Evolutionary conservation across 257 asterid species (phyloP), one percentile per base, ranked within the genome.

Genomic region (Nicotiana tabacum): DNA sequence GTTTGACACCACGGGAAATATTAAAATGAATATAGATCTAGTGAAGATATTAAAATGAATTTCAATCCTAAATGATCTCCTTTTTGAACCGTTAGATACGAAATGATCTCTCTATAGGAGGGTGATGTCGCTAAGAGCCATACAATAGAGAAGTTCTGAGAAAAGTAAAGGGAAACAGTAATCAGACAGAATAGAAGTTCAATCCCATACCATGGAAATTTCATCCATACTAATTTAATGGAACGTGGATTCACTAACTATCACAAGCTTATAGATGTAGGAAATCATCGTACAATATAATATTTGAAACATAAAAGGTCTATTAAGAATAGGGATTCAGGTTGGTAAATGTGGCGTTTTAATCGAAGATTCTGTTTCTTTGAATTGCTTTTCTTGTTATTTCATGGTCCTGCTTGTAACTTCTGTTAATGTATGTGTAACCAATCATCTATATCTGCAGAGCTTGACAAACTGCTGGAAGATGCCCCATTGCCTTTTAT

Each of bases 401-500:
- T 72, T 72, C 21, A 7, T 72, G 24, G 79, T 48, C 39, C 61
- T 46, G 61, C 79, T 72, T 46, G 61, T 48, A 21, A 61, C 79
- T 53, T 53, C 57, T 12, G 18, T 53, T 53, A 12, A 53, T 53
- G 57, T 53, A 53, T 53, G 57, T 53, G 15, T 53, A 13, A 53
- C 57, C 57, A 53, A 53, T 53, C 57, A 10, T 53, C 57, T 53
- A 53, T 43, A 12, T 53, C 57, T 72, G 51, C 92, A 96, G 99
- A 96, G 88, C 99, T 96, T 84, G 98, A 96, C 88, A 92, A 88
- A 80, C 87, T 96, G 88, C 88, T 96, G 81, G 98, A 96, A 82
- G 98, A 93, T 88, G 99, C 98, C 62, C 99, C 98, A 12, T 88
- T 94, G 32, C 97, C 98, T 60, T 96, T 96, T 88, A 90, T 96